Evolutionary conservation across 345 rosid species (phyloP).

Genomic region (Camelina hispida): DNA sequence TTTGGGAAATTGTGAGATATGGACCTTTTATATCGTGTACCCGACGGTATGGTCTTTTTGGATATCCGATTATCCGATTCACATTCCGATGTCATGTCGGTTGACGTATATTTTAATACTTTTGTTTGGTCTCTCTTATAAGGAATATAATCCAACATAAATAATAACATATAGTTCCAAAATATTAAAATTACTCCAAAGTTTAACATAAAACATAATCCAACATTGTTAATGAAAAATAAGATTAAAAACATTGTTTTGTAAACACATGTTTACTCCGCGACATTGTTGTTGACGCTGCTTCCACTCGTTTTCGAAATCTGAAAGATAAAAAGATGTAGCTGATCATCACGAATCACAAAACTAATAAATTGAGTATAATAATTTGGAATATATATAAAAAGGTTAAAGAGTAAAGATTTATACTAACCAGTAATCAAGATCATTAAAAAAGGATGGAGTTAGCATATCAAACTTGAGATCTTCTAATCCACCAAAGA

Average conservation of each 20-base stretch:
- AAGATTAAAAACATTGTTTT: neutral
- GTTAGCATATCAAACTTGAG: no score
- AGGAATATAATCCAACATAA: no score
- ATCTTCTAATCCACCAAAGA: neutral
- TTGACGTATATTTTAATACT: neutral
- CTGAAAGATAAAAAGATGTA: neutral
- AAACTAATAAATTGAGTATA: neutral
- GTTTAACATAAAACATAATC: neutral
- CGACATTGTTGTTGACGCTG: neutral
- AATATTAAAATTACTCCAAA: no score
- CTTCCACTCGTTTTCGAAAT: neutral
- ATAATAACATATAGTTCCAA: no score
- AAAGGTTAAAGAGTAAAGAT: neutral
- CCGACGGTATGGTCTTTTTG: conserved; percentile 36
- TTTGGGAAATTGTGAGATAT: conserved; percentile 14
- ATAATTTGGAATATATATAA: neutral
- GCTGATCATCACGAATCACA: neutral
- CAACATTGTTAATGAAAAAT: neutral
- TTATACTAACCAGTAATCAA: neutral
- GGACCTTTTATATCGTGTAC: conserved; percentile 1
- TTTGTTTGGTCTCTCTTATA: neutral
- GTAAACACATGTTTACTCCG: neutral
- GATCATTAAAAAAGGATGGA: neutral
- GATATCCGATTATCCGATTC: conserved; percentile 24
- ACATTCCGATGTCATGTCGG: conserved; percentile 21